Base-by-base conservation (phyloP, 306 rosid genomes). In the Arachis hypogaea region DNA sequence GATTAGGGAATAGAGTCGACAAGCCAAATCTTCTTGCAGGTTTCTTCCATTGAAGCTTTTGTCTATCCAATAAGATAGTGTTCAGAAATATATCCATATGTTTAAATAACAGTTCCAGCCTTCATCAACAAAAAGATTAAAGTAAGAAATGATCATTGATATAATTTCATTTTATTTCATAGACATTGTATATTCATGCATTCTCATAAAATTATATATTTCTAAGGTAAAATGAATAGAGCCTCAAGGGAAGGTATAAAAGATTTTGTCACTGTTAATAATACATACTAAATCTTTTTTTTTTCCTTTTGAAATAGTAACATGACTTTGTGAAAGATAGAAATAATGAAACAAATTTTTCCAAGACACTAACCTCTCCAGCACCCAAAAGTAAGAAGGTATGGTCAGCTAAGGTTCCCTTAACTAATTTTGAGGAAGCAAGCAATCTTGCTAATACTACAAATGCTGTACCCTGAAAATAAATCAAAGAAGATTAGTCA, bases 381-480 rank as follows among this genome's bases (percentile, higher is more conserved):
- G 98, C 98, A 69, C 98, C 98, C 36, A 94, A 77, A 87, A 94
- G 91, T 75, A 94, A 84, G 92, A 89, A 94, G 74, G 94, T 94
- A 46, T 94, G 97, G 61, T 94, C 95, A 78, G 95, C 95, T 71
- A 94, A 88, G 55, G 77, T 65, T 65, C 97, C 98, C 16, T 97
- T 91, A 49, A 88, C 77, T 66, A 94, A 80, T 75, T 92, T 94
- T 83, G 91, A 84, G 84, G 97, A 86, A 57, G 98, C 83, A 43
- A 94, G 84, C 71, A 94, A 71, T 65, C 98, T 97, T 68, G 98
- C 91, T 76, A 94, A 73, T 18, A 94, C 97, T 51, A 94, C 97
- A 29, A 97, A 91, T 62, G 98, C 98, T 9, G 98, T 94, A 45
- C 98, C 98, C 98, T 94, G 89, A 74, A 74, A 65, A 71, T 74